A percentile compares a stretch with the other conserved stretches of the same genome.
Conservation (phyloP, 345 rosid genomes). For the Acer yangbiense region DNA sequence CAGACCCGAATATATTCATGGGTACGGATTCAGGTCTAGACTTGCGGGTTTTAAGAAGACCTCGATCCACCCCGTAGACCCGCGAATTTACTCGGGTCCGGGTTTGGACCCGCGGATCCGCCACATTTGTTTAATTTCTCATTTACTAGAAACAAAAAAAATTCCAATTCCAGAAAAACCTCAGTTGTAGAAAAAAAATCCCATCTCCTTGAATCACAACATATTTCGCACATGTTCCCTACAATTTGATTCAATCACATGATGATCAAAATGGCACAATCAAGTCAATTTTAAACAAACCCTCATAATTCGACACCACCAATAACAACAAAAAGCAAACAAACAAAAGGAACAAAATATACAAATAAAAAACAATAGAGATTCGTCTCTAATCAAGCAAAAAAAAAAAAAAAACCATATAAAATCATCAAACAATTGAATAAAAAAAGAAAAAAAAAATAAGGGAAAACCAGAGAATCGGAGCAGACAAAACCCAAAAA, state of each 20-base stretch:
- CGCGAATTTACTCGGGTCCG: no score
- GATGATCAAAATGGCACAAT: constrained; percentile 13
- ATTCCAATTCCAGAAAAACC: not conserved
- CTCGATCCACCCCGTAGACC: no score
- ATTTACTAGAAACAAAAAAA: not conserved
- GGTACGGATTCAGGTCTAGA: no score
- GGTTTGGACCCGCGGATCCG: no score
- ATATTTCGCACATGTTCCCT: not conserved
- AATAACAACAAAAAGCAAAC: not conserved
- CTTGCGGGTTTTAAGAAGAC: no score
- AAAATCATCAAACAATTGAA: not conserved
- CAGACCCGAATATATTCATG: no score
- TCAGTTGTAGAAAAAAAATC: not conserved
- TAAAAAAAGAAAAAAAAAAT: no score
- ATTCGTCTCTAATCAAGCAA: constrained; percentile 3
- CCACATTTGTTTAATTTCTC: no score
- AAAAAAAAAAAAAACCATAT: not conserved
- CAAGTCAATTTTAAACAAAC: not conserved
- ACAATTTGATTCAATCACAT: not conserved
- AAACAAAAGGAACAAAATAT: not conserved
- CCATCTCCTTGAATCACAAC: not conserved
- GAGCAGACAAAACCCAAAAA: not conserved
- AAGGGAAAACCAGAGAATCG: not conserved
- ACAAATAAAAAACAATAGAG: not conserved
- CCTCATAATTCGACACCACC: constrained; percentile 5